Evolutionary conservation across 305 asterid genomes (phyloP).

Genomic region (Fraxinus ornus): DNA sequence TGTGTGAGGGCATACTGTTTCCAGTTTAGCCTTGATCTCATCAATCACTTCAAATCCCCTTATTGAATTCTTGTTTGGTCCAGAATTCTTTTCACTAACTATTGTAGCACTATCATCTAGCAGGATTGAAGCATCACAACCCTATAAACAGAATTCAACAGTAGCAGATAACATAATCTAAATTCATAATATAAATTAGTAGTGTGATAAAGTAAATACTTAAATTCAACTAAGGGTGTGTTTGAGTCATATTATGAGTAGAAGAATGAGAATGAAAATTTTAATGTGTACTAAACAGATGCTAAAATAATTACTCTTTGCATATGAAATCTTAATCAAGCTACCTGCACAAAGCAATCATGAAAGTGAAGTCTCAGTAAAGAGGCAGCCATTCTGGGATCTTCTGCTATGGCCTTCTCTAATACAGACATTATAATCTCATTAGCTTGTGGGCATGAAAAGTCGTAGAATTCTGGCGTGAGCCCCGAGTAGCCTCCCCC

Average conservation of each 20-base stretch:
- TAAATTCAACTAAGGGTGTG: no score
- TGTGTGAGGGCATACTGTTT: slow-evolving; percentile 76
- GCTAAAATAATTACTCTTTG: neutral
- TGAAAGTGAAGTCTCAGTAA: slow-evolving; percentile 79
- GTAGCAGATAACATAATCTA: neutral
- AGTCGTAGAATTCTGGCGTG: slow-evolving; percentile 49
- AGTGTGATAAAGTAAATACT: neutral
- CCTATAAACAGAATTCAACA: slow-evolving; percentile 34
- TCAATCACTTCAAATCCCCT: slow-evolving; percentile 80
- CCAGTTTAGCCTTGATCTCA: slow-evolving; percentile 66
- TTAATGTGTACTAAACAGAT: no score
- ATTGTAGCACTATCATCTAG: slow-evolving; percentile 48
- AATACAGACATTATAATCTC: slow-evolving; percentile 73
- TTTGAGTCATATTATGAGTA: no score
- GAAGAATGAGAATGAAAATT: no score
- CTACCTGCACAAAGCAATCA: slow-evolving; percentile 80
- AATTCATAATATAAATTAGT: neutral
- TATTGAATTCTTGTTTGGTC: slow-evolving; percentile 68
- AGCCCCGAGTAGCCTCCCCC: slow-evolving; percentile 40
- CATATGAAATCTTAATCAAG: neutral
- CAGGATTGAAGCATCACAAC: slow-evolving; percentile 78
- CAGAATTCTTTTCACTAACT: slow-evolving; percentile 66
- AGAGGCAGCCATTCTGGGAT: slow-evolving; percentile 77
- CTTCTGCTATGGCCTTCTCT: slow-evolving; percentile 59
- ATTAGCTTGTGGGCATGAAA: slow-evolving; percentile 76